Evolutionary conservation across 2,329 filamentous ascomycete genomes (phyloP).

Genomic region (Hortaea sp.): DNA sequence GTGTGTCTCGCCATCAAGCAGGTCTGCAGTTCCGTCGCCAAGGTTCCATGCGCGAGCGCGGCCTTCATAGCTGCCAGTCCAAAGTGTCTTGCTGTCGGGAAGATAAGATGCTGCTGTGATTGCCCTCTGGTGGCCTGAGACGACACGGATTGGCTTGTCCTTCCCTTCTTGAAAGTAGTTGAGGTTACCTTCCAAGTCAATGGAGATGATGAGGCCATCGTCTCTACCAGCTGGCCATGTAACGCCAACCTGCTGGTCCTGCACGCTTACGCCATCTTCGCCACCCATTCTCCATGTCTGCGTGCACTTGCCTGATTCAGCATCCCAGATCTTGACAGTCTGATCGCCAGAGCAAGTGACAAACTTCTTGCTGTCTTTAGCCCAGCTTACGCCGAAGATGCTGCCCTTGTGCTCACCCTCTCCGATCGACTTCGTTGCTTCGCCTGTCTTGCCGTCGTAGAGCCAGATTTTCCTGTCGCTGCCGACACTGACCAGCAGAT

Average conservation of each 20-base stretch:
- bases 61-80: slow-evolving; percentile 89
- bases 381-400: slow-evolving; percentile 88
- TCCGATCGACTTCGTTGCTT: slow-evolving; percentile 65
- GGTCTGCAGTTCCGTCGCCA: slow-evolving; percentile 54
- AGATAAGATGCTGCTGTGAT: slow-evolving; percentile 65
- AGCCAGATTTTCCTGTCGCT: slow-evolving; percentile 89
- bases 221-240: slow-evolving; percentile 74
- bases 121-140: slow-evolving; percentile 85
- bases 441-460: slow-evolving; percentile 93
- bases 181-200: slow-evolving; percentile 80
- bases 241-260: slow-evolving; percentile 87
- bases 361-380: slow-evolving; percentile 72
- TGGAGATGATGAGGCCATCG: slow-evolving; percentile 80
- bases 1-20: slow-evolving; percentile 70
- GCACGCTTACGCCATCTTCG: slow-evolving; percentile 59
- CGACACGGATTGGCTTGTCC: slow-evolving; percentile 55
- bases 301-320: slow-evolving; percentile 62
- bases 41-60: slow-evolving; percentile 78
- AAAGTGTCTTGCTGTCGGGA: slow-evolving; percentile 53
- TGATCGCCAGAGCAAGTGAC: slow-evolving; percentile 90
- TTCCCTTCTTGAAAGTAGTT: slow-evolving; percentile 74
- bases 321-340: slow-evolving; percentile 91
- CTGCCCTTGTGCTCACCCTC: slow-evolving; percentile 77
- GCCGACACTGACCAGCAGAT: slow-evolving; percentile 71
- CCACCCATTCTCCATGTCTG: slow-evolving; percentile 80